Evolutionary conservation across 2,329 filamentous ascomycete species (phyloP), one percentile per base, ranked within the genome.

Genomic region (Colletotrichum viniferum): DNA sequence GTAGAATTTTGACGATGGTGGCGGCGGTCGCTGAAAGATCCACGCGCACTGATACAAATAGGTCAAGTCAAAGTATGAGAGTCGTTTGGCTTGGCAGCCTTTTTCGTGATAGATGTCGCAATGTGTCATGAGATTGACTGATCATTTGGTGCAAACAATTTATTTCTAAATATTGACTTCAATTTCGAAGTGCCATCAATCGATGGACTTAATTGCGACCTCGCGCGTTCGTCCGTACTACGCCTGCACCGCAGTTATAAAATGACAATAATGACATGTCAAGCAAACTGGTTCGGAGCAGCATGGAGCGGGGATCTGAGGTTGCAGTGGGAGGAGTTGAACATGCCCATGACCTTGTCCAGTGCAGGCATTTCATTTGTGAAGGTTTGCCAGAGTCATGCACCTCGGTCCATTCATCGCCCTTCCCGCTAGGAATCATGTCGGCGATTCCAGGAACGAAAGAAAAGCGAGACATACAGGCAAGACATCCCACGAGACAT

Each of bases 211-310:
- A 5, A 18, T 62, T 30, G 14, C n/a, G 24, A 16, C 18, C 72
- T 55, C 61, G 62, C 61, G 55, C 61, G 68, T 74, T 74, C 63
- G 32, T 67, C 69, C 32, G 69, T 68, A 67, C 30, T 62, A 30
- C 13, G 9, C 24, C 24, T 36, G 13, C 30, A 26, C 55, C 9
- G 26, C 62, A 38, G 18, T 28, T 24, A 61, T 16, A 58, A 43
- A 61, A 63, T 73, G 73, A 62, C 56, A 68, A 24, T 16, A 28
- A 32, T 36, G 56, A 36, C 38, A 16, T 18, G 28, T 62, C 28
- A 28, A 34, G 68, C 48, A 12, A 24, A 63, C 43, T 18, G n/a
- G 38, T 48, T 52, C 43, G 14, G 16, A 18, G 52, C 30, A 16
- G 26, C 30, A 34, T 62, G 67, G 32, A 34, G 55, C 69, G 55